Base-by-base conservation (phyloP, 768 basidiomycete genomes). In the Trametes maxima region DNA sequence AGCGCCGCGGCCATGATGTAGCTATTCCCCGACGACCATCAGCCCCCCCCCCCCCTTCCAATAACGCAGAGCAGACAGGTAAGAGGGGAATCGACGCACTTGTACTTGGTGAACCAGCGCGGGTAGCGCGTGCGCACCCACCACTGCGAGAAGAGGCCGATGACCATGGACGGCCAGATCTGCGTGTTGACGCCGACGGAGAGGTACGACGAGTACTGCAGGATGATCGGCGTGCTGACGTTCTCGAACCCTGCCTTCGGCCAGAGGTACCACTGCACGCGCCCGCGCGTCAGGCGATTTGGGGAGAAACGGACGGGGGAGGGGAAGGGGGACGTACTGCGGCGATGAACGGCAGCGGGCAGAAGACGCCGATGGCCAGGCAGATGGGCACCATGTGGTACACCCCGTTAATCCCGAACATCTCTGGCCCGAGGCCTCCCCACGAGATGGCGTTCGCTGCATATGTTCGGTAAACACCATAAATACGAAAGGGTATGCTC, bases 161-260 rank as follows among this genome's bases (percentile, higher is more conserved):
- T 64, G n/a, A 67, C 66, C 71, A 82, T 80, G 1, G 77, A 74
- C 36, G 69, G 69, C 65, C 82, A 80, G 22, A 83, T 75, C 8
- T 77, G 80, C 10, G 79, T 80, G 75, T 86, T 86, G 70, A 86
- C 82, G 16, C 84, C 84, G 54, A 82, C 82, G 59, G 78, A 78
- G 52, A 85, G 72, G 67, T 75, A 81, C 54, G 81, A 80, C 19
- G 69, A 70, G 59, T 70, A 72, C 64, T 72, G 71, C 49, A 69
- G 59, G 60, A 72, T 76, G 61, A 83, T 76, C 8, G 83, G 80
- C 0, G 82, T 85, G 59, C 81, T 78, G 53, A 84, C 76, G 54
- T 79, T 73, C 62, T 85, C 74, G 50, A 81, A 77, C 10, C 77
- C 71, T 6, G 76, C 65, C 52, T 80, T 79, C 12, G 85, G 85